Percentiles rank a stretch among this genome's conserved stretches.
Conservation (phyloP, 345 rosid species). For the thale cress (Arabidopsis thaliana) region DNA sequence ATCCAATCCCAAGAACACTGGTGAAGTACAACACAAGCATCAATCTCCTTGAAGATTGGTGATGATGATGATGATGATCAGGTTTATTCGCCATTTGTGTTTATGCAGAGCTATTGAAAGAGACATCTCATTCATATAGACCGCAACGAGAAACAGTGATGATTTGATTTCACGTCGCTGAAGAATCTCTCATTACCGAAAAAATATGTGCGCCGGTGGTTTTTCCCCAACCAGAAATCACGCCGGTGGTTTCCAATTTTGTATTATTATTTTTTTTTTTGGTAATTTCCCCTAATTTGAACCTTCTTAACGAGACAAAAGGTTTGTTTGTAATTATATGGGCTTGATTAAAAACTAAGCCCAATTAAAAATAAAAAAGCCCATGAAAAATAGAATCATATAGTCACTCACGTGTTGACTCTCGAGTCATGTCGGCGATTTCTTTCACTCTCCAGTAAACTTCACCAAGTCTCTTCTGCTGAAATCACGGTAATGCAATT, state of each 20-base stretch:
- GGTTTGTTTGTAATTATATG: neutral
- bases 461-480: neutral
- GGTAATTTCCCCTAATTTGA: neutral
- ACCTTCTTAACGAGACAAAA: neutral
- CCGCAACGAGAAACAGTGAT: too few relatives aligned
- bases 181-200: constrained; percentile 17
- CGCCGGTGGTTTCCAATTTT: constrained; percentile 22
- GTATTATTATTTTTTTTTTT: too few relatives aligned
- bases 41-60: constrained; percentile 43
- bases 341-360: neutral
- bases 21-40: constrained; percentile 46
- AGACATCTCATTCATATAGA: constrained; percentile 16
- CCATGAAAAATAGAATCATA: constrained; percentile 1
- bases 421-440: neutral
- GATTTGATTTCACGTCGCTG: constrained; percentile 6
- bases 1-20: constrained; percentile 49
- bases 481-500: neutral
- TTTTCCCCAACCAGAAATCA: constrained; percentile 38
- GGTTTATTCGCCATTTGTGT: constrained; percentile 50
- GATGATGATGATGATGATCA: constrained; percentile 38
- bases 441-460: neutral
- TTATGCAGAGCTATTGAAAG: constrained; percentile 16
- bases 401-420: neutral
- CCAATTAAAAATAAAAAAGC: neutral
- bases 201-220: constrained; percentile 70